Evolutionary conservation across 768 basidiomycete species (phyloP).

Genomic region (Chalciporus pseudorubinellus): DNA sequence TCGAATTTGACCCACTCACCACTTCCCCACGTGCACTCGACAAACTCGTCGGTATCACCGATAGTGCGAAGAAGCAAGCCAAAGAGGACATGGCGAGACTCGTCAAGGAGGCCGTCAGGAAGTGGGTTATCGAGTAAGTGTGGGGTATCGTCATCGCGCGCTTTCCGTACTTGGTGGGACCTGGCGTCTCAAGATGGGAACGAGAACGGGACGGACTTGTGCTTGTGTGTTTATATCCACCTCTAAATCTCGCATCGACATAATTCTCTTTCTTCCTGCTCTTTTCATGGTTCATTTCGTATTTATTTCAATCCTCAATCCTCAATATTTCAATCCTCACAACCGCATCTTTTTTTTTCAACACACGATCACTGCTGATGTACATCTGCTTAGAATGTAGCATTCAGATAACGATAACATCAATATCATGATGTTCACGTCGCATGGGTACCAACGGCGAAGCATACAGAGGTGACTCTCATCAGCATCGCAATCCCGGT

Average conservation of each 20-base stretch:
- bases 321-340: no score
- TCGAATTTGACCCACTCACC: constrained; percentile 81
- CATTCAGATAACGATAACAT: neutral
- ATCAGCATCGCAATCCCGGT: no score
- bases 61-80: constrained; percentile 81
- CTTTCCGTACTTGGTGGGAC: no score
- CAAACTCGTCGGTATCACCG: constrained; percentile 72
- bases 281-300: neutral
- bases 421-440: neutral
- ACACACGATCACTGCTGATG: neutral
- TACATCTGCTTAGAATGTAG: neutral
- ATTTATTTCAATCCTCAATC: neutral
- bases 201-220: neutral
- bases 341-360: neutral
- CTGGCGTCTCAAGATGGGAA: neutral
- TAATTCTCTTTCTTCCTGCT: neutral
- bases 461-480: no score
- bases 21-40: constrained; percentile 72
- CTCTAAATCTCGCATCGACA: neutral
- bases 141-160: no score
- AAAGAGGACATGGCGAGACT: constrained; percentile 71
- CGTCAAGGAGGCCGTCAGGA: constrained; percentile 69
- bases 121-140: constrained; percentile 60
- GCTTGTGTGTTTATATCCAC: neutral
- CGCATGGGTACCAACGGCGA: no score